Evolutionary conservation across 345 rosid genomes (phyloP), one percentile per base, ranked within the genome.

Genomic region (Brassica carinata): DNA sequence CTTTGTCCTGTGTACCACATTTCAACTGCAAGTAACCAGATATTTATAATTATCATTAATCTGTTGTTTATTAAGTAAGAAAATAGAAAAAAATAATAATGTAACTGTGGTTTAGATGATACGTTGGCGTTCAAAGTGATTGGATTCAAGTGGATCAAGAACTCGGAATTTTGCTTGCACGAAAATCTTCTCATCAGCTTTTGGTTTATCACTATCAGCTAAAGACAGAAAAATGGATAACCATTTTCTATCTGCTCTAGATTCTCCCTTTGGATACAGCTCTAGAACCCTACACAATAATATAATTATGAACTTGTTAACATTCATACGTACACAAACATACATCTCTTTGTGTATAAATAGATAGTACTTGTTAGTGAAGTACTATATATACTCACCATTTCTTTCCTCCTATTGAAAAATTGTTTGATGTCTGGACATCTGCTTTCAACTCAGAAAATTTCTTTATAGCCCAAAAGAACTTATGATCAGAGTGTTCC

Each of bases 131-230:
- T 14, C 17, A 4, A 13, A 4, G 55, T 48, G 55, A 48, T 13
- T 36, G 14, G 13, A 34, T 38, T 67, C 79, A 36, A 23, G 1
- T 18, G 67, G 73, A 58, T 67, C 1, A 2, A 36, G 73, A 36
- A 76, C 40, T 76, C 67, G 73, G 2, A 67, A 0, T 66, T 7
- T 4, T 65, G 1, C 72, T 65, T 31, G 34, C 3, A 0, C 1
- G n/a, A 51, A 75, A 33, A 65, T 33, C 34, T 30, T 31, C 23
- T 75, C 78, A 31, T 51, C 64, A 6, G 10, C 29, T 51, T 64
- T 64, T 7, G 2, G 19, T 55, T 5, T 75, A 2, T 55, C 73
- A 55, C 15, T 5, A 33, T 34, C 11, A 75, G 58, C 73, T 23
- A 33, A 64, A 2, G 0, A 0, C 43, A 74, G 43, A 61, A 0